Evolutionary conservation across 1,139 yeast genomes (phyloP).

Genomic region (Taphrina sp.): DNA sequence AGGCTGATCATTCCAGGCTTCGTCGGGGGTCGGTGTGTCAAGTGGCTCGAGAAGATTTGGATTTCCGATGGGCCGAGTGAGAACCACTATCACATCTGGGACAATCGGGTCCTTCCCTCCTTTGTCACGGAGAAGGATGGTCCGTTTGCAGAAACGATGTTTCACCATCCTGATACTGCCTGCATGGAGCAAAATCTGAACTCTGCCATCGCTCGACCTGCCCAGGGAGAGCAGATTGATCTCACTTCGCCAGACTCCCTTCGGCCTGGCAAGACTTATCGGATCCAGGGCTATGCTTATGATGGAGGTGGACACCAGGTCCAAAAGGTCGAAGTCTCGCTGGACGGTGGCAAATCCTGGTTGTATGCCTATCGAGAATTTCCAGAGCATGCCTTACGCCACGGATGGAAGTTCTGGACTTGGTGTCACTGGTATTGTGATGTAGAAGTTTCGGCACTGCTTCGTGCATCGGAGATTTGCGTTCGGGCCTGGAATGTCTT

Average conservation of each 20-base stretch:
- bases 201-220: conserved; percentile 5
- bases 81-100: conserved; percentile 45
- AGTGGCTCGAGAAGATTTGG: conserved; percentile 43
- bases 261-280: neutral
- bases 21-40: conserved; percentile 46
- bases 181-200: conserved; percentile 11
- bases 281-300: conserved; percentile 43
- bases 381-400: conserved; percentile 40
- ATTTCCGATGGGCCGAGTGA: conserved; percentile 43
- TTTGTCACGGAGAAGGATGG: conserved; percentile 39
- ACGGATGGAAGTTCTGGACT: conserved; percentile 43
- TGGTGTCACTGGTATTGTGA: conserved; percentile 45
- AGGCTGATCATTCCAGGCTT: conserved; percentile 45
- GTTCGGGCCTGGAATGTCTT: conserved; percentile 45
- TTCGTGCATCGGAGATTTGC: conserved; percentile 39
- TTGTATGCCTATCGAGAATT: conserved; percentile 41
- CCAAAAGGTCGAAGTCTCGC: conserved; percentile 43
- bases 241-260: neutral
- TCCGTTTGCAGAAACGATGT: conserved; percentile 8
- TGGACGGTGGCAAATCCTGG: conserved; percentile 44
- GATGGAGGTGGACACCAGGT: conserved; percentile 45
- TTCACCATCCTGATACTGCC: conserved; percentile 3
- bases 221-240: neutral
- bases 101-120: conserved; percentile 45
- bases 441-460: conserved; percentile 39